Evolutionary conservation across 352 stramenopile genomes (phyloP), one percentile per base, ranked within the genome.

Genomic region (Pythium insidiosum): DNA sequence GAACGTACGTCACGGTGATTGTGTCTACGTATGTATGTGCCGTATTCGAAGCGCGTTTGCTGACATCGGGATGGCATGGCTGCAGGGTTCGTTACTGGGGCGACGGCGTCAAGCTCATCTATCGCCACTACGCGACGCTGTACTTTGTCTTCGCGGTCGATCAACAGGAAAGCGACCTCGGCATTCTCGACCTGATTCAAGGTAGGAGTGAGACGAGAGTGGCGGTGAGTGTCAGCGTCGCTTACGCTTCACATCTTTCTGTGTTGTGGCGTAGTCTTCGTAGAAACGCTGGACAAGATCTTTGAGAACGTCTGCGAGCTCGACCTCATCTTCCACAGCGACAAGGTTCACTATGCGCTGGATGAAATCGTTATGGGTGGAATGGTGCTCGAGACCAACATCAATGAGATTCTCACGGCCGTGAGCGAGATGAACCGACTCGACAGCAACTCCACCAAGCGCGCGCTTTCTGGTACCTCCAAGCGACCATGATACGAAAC

Each of bases 281-380:
- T 97, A 13, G 91, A 97, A 59, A 95, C 91, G 26, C 72, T 97
- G 40, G 90, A 99, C 77, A 99, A 99, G 69, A 98, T 95, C 62
- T 99, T 99, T 66, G 95, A 99, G 58, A 99, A 98, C 76, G 97
- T 99, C 16, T 99, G 97, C 73, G 97, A 99, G 73, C 76, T 99
- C 37, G 96, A 99, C 59, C 76, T 99, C 26, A 99, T 99, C 61
- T 99, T 99, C 74, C 95, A 98, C 74, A 97, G 89, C 35, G 96
- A 99, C 84, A 96, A 97, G 53, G 73, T 97, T 20, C 88, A 97
- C 55, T 97, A 97, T 59, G 88, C 98, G 35, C 73, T 99, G 43
- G 96, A 99, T 74, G 96, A 99, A 73, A 99, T 99, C 58, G 96
- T 99, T 33, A 99, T 99, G 95, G 97, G 92, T 12, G 96, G 97